Evolutionary conservation across 805 yeast genomes (phyloP), one percentile per base, ranked within the genome.

Genomic region (Wickerhamomyces ciferrii): DNA sequence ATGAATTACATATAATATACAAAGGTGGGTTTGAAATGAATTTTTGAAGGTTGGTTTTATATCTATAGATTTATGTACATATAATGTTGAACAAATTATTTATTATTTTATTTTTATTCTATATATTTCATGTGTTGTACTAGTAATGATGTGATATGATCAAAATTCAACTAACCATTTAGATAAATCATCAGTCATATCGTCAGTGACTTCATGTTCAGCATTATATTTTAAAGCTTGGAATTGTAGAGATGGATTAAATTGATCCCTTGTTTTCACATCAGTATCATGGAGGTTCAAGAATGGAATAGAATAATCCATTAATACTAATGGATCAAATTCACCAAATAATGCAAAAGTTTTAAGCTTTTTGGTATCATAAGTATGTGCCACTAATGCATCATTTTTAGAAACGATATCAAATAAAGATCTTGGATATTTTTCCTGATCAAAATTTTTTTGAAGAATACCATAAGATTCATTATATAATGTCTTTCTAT

Each of bases 341-440:
- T 38, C 46, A 5, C 62, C 62, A 43, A 54, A 53, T 23, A 55
- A 11, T 1, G 60, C 56, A 14, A 58, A n/a, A 2, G 56, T 52
- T 27, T 52, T 51, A 1, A 48, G 32, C 1, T 39, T 21, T 8
- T 36, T 42, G 0, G 38, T 29, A 11, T 48, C 53, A 31, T 52
- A 56, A 18, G 46, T 40, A 4, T 48, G 29, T 1, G 44, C 38
- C 3, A 54, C 48, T 14, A 41, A 25, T 19, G 39, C 32, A 45
- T 58, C 62, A 25, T 56, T 56, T 3, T 19, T 37, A 3, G 52
- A 15, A 4, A 48, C 41, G 9, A 45, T 19, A 8, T 43, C 34
- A 32, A 54, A 55, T 17, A 56, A 41, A 4, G 34, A 6, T 21
- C 44, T 27, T 1, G 54, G 53, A 41, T 25, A 48, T 8, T 41